phyloP scores from a whole-genome alignment of 1,284 basidiomycete genomes.

The Grifola frondosa region DNA sequence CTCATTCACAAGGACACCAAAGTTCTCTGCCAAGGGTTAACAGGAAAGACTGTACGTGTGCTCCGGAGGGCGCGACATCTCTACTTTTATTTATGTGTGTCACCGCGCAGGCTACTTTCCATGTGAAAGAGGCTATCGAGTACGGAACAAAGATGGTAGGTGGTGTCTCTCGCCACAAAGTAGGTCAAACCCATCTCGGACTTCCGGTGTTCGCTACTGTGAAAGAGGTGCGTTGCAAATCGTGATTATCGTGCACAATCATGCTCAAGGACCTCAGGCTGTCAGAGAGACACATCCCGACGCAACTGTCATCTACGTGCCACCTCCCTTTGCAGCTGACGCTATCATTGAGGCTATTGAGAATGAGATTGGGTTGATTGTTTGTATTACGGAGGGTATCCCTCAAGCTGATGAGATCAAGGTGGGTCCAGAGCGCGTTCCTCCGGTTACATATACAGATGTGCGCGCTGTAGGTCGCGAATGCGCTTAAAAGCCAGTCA shows the following conservation, averaged over 20 bases:
- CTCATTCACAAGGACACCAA: slow-evolving; percentile 94
- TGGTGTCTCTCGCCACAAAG: slow-evolving; percentile 97
- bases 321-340: slow-evolving; percentile 89
- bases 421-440: slow-evolving; percentile 41
- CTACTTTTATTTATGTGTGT: slow-evolving; percentile 3
- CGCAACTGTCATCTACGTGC: slow-evolving; percentile 94
- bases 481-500: slow-evolving; percentile 92
- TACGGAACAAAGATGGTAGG: slow-evolving; percentile 98
- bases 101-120: slow-evolving; percentile 87
- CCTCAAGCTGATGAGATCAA: slow-evolving; percentile 94
- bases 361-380: slow-evolving; percentile 94
- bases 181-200: slow-evolving; percentile 93
- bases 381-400: slow-evolving; percentile 97
- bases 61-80: not conserved
- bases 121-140: slow-evolving; percentile 90
- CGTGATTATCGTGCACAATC: not conserved
- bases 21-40: slow-evolving; percentile 92
- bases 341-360: slow-evolving; percentile 98
- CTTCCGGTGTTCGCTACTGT: slow-evolving; percentile 95
- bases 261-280: slow-evolving; percentile 50
- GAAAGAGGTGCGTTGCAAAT: slow-evolving; percentile 67
- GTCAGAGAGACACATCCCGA: slow-evolving; percentile 84
- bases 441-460: not conserved
- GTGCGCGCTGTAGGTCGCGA: slow-evolving; percentile 65
- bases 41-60: slow-evolving; percentile 88